Evolutionary conservation across 2,329 filamentous ascomycete genomes (phyloP).

Genomic region (Fusarium citri): DNA sequence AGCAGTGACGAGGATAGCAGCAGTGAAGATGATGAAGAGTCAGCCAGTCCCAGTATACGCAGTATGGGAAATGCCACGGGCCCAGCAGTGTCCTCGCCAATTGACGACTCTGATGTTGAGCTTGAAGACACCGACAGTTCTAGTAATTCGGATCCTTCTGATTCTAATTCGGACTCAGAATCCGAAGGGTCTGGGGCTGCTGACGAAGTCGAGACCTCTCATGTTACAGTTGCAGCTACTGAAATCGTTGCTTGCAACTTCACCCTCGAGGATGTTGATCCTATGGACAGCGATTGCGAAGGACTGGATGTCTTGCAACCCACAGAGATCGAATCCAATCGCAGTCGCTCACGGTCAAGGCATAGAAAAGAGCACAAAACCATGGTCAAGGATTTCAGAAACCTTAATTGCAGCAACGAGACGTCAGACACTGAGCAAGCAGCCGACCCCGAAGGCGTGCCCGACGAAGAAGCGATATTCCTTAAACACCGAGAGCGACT

Average conservation of each 20-base stretch:
- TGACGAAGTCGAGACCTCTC: constrained; percentile 41
- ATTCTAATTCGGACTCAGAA: constrained; percentile 38
- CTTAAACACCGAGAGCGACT: constrained; percentile 56
- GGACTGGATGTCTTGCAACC: constrained; percentile 58
- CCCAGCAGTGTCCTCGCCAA: constrained; percentile 18
- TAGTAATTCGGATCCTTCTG: constrained; percentile 37
- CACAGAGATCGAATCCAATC: constrained; percentile 60
- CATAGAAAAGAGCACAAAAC: constrained; percentile 55
- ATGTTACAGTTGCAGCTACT: constrained; percentile 32
- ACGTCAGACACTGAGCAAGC: constrained; percentile 53
- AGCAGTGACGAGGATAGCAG: constrained; percentile 41
- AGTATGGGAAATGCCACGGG: constrained; percentile 43
- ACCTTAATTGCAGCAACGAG: constrained; percentile 59
- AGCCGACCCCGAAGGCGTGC: constrained; percentile 51
- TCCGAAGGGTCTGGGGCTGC: constrained; percentile 41
- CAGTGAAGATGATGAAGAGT: constrained; percentile 44
- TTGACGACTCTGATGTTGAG: constrained; percentile 32
- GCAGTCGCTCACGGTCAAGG: constrained; percentile 56
- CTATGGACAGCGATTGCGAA: constrained; percentile 59
- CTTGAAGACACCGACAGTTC: constrained; percentile 28
- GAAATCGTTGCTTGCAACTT: constrained; percentile 48
- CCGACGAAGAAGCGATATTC: constrained; percentile 55
- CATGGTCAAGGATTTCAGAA: constrained; percentile 58
- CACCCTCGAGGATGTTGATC: constrained; percentile 61
- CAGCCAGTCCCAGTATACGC: constrained; percentile 45